A percentile compares a stretch with the other conserved stretches of the same genome.
Evolutionary conservation across 371 early-diverging fungal species (phyloP).

Genomic region (Amoeboaphelidium protococcarum): DNA sequence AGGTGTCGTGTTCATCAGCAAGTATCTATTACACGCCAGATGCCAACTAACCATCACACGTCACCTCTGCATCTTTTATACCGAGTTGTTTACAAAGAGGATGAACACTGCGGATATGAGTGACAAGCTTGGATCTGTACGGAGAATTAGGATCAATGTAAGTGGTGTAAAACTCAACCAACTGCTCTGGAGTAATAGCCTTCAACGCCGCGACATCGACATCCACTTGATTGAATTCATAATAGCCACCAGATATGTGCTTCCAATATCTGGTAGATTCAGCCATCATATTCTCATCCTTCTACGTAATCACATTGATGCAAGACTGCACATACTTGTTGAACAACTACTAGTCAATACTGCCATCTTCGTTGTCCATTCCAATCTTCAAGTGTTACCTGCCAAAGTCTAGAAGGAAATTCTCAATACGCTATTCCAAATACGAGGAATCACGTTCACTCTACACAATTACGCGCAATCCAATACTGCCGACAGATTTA

Average conservation of each 20-base stretch:
- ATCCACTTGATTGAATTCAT: constrained; percentile 49
- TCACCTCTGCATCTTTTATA: no score
- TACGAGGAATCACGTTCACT: background rate
- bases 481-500: background rate
- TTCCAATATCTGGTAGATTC: constrained; percentile 50
- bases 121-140: constrained; percentile 27
- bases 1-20: no score
- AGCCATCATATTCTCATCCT: constrained; percentile 53
- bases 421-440: background rate
- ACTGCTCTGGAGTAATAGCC: constrained; percentile 13
- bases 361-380: constrained; percentile 38
- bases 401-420: background rate
- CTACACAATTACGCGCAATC: background rate
- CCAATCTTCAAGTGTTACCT: constrained; percentile 7
- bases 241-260: constrained; percentile 45
- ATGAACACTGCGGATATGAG: constrained; percentile 21
- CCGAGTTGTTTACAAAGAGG: background rate
- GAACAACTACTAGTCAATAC: no score
- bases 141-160: constrained; percentile 26
- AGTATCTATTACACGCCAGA: no score
- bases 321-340: constrained; percentile 39
- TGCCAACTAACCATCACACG: no score
- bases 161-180: constrained; percentile 28
- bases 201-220: constrained; percentile 28
- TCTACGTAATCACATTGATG: constrained; percentile 40